Percentiles rank a stretch among this genome's conserved stretches.
phyloP scores from a whole-genome alignment of 306 rosid species.

The Medicago truncatula region MtrunA17r5.0-ANR NC_053042.1:48590001-48590500 shows the following conservation, averaged over 20 bases:
- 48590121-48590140: constrained; percentile 47
- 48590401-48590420: not conserved
- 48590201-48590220: not conserved
- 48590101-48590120: constrained; percentile 69
- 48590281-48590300: constrained; percentile 74
- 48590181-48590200: not conserved
- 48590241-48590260: constrained; percentile 49
- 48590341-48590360: not conserved
- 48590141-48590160: constrained; percentile 39
- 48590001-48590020: constrained; percentile 76
- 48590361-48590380: not conserved
- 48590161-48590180: no score
- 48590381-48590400: not conserved
- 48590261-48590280: constrained; percentile 75
- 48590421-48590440: not conserved
- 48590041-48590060: constrained; percentile 76
- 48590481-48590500: constrained; percentile 74
- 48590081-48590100: constrained; percentile 76
- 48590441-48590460: constrained; percentile 15
- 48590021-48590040: constrained; percentile 77
- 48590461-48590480: constrained; percentile 54
- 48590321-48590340: constrained; percentile 56
- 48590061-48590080: constrained; percentile 77
- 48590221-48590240: constrained; percentile 7
- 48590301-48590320: constrained; percentile 72